These are phyloP conservation scores for Talaromyces sp. DNA, from an alignment of 2,329 filamentous ascomycete species.

Conservation along the genomic window DNA sequence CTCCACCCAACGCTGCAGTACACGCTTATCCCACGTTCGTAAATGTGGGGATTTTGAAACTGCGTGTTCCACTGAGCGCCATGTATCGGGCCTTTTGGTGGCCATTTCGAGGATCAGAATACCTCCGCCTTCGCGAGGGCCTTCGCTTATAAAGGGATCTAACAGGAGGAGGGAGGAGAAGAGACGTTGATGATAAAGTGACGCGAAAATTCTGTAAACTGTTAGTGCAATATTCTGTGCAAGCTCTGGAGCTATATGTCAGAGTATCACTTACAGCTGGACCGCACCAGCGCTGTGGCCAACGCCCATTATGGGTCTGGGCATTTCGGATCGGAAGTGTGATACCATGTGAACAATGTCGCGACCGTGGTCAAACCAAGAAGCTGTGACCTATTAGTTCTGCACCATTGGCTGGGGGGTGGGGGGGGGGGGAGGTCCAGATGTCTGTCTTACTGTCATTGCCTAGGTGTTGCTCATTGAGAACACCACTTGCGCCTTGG, in stretches of 20 bases:
- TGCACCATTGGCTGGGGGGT: too few species aligned
- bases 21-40: constrained; percentile 72
- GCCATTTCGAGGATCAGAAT: neutral
- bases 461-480: constrained; percentile 73
- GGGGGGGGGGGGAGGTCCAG: too few species aligned
- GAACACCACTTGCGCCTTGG: constrained; percentile 71
- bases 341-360: constrained; percentile 67
- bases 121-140: constrained; percentile 2
- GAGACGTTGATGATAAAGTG: constrained; percentile 73
- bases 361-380: constrained; percentile 76
- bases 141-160: constrained; percentile 54
- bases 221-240: constrained; percentile 4
- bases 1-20: constrained; percentile 67
- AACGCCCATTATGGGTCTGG: constrained; percentile 72
- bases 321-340: constrained; percentile 36
- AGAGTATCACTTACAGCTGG: constrained; percentile 50
- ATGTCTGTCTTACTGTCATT: constrained; percentile 73
- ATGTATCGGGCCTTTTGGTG: constrained; percentile 60
- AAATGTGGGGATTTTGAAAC: constrained; percentile 59
- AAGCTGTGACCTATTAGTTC: constrained; percentile 9
- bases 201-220: constrained; percentile 57
- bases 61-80: constrained; percentile 71
- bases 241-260: neutral
- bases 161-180: constrained; percentile 71
- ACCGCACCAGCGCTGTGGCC: constrained; percentile 81